Evolutionary conservation across 1,284 basidiomycete genomes (phyloP).

Genomic region (Fomitiporia mediterranea): DNA sequence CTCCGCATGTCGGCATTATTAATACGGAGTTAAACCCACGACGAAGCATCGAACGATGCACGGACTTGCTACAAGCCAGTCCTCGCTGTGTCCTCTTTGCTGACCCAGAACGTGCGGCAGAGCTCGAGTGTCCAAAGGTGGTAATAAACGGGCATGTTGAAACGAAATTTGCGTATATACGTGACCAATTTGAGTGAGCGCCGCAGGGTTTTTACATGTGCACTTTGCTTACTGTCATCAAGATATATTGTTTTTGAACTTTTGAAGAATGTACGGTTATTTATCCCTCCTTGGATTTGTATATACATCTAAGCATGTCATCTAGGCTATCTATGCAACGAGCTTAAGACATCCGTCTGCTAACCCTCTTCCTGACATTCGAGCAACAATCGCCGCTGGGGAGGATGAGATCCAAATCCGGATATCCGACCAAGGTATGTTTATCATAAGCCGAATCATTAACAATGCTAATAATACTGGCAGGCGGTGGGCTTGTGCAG

Average conservation of each 20-base stretch:
- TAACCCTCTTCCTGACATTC: slow-evolving; percentile 49
- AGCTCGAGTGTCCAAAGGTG: slow-evolving; percentile 56
- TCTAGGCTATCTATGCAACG: slow-evolving; percentile 60
- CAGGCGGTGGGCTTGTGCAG: slow-evolving; percentile 68
- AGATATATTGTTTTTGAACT: slow-evolving; percentile 89
- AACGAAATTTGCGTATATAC: slow-evolving; percentile 79
- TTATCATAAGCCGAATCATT: not conserved
- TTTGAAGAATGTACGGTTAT: slow-evolving; percentile 68
- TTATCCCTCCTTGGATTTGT: slow-evolving; percentile 18
- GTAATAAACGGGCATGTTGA: slow-evolving; percentile 70
- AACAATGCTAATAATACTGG: slow-evolving; percentile 6
- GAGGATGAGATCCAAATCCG: slow-evolving; percentile 70
- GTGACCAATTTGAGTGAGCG: slow-evolving; percentile 79
- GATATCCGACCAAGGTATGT: slow-evolving; percentile 79
- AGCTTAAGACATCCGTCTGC: slow-evolving; percentile 43
- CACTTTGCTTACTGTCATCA: slow-evolving; percentile 12
- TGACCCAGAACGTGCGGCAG: slow-evolving; percentile 28
- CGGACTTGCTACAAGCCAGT: slow-evolving; percentile 50
- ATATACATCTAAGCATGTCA: slow-evolving; percentile 10
- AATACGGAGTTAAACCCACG: slow-evolving; percentile 72
- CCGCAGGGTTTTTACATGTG: not conserved
- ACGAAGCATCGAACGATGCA: slow-evolving; percentile 68
- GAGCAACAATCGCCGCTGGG: slow-evolving; percentile 69
- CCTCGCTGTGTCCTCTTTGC: slow-evolving; percentile 43
- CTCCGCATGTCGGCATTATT: slow-evolving; percentile 83